These are phyloP conservation scores for Chloridella minuta DNA, from an alignment of 352 stramenopile species.

Conservation along the genomic window DNA sequence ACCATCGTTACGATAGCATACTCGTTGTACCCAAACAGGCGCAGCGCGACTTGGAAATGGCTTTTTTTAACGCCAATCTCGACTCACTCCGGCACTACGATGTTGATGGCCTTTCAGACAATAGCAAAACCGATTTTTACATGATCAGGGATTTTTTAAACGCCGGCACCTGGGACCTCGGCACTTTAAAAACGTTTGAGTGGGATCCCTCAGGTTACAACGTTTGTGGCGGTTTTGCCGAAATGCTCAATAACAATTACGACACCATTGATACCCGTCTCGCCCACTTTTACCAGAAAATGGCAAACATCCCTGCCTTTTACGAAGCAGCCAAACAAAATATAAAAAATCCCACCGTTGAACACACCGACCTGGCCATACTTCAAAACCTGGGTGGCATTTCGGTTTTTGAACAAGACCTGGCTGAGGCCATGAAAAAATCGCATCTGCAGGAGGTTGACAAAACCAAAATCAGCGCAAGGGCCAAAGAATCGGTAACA, in stretches of 20 bases:
- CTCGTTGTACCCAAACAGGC: not conserved
- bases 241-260: not conserved
- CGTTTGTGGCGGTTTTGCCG: not conserved
- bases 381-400: not conserved
- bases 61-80: not conserved
- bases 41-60: not conserved
- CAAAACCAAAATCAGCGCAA: not conserved
- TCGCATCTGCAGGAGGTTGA: not conserved
- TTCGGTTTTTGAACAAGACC: not conserved
- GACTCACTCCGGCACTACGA: not conserved
- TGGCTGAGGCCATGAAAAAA: not conserved
- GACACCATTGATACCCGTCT: not conserved
- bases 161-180: not conserved
- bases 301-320: not conserved
- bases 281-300: not conserved
- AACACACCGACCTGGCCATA: not conserved
- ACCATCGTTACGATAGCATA: not conserved
- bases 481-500: not conserved
- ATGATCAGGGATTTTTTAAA: not conserved
- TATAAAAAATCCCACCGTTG: not conserved
- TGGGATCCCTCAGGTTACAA: not conserved
- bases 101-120: not conserved
- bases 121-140: not conserved
- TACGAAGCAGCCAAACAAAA: not conserved
- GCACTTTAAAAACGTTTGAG: not conserved